These are phyloP conservation scores for Xerocomus amazonicus DNA, from an alignment of 1,284 basidiomycete species.

Conservation along the genomic window DNA sequence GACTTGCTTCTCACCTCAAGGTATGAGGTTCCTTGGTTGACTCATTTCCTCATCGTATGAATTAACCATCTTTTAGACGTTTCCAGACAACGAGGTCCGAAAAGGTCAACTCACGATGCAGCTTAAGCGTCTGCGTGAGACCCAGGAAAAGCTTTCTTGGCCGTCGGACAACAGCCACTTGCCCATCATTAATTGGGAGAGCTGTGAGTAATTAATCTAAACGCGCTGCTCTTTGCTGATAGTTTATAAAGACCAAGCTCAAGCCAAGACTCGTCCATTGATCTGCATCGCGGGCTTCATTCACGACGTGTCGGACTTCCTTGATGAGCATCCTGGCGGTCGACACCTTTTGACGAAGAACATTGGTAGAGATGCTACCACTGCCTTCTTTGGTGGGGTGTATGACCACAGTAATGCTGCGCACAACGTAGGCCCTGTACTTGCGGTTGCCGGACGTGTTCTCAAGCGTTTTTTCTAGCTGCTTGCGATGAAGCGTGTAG, in stretches of 20 bases:
- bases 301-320: slow-evolving; percentile 83
- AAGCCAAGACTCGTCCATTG: slow-evolving; percentile 71
- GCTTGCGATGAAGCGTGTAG: slow-evolving; percentile 89
- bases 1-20: slow-evolving; percentile 85
- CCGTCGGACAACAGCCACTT: slow-evolving; percentile 75
- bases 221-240: slow-evolving; percentile 15
- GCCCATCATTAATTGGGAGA: slow-evolving; percentile 83
- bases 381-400: slow-evolving; percentile 91
- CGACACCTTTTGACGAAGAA: slow-evolving; percentile 66
- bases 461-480: slow-evolving; percentile 40
- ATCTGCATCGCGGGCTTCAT: slow-evolving; percentile 88
- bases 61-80: slow-evolving; percentile 41
- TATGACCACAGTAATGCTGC: slow-evolving; percentile 94
- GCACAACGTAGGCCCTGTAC: slow-evolving; percentile 59
- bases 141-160: slow-evolving; percentile 73
- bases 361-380: slow-evolving; percentile 82
- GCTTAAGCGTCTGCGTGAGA: slow-evolving; percentile 74
- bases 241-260: slow-evolving; percentile 58
- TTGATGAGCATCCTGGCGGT: slow-evolving; percentile 85
- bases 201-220: slow-evolving; percentile 50
- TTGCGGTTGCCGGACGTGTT: neutral
- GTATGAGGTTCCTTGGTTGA: slow-evolving; percentile 28
- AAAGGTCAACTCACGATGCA: slow-evolving; percentile 94
- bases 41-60: neutral
- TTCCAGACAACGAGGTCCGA: slow-evolving; percentile 91